Evolutionary conservation across 2,329 filamentous ascomycete genomes (phyloP).

Genomic region (Calonectria naviculata): DNA sequence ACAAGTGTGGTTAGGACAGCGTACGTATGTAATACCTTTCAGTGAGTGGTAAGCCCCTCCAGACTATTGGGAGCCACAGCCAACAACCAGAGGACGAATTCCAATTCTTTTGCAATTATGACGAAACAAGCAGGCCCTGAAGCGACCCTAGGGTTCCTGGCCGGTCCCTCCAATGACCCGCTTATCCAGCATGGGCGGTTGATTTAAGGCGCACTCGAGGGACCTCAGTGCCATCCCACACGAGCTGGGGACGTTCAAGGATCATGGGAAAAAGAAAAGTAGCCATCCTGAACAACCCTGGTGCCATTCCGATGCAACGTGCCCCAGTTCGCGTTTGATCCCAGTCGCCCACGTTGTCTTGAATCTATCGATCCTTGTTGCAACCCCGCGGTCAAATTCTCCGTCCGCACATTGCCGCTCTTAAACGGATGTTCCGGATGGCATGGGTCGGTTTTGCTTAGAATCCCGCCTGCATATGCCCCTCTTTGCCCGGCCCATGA

Average conservation of each 20-base stretch:
- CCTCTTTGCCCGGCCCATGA: neutral
- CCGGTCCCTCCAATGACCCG: neutral
- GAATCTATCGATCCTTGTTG: constrained; percentile 11
- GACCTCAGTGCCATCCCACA: neutral
- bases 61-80: neutral
- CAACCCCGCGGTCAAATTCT: constrained; percentile 3
- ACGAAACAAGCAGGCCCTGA: neutral
- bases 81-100: neutral
- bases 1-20: neutral
- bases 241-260: constrained; percentile 1
- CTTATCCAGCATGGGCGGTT: neutral
- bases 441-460: neutral
- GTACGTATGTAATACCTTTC: neutral
- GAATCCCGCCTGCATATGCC: neutral
- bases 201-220: constrained; percentile 1
- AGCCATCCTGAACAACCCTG: neutral
- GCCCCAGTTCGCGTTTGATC: constrained; percentile 16
- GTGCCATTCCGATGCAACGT: constrained; percentile 18
- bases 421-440: neutral
- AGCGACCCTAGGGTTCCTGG: neutral
- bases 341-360: constrained; percentile 17
- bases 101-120: neutral
- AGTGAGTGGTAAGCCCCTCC: neutral
- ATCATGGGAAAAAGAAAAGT: neutral
- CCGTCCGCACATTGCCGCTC: neutral